Percentiles rank a stretch among this genome's conserved stretches.
These are phyloP conservation scores for Xylaria polymorpha DNA, from an alignment of 2,329 filamentous ascomycete genomes.

Conservation along the genomic window DNA sequence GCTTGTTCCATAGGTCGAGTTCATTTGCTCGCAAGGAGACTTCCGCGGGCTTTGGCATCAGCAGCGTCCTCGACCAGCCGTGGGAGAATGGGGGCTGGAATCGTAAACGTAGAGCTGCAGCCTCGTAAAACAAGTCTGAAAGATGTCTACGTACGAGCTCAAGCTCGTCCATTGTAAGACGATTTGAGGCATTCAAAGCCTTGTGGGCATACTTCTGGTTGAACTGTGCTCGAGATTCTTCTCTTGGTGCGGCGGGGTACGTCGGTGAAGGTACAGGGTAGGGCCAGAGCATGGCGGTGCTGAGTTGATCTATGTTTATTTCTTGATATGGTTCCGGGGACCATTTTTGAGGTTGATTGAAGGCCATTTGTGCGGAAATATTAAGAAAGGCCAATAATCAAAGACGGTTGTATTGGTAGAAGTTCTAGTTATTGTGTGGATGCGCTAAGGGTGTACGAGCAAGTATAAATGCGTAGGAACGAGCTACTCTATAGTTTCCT, in stretches of 20 bases:
- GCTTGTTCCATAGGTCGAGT: conserved; percentile 37
- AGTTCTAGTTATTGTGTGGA: conserved; percentile 34
- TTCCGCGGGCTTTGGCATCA: conserved; percentile 35
- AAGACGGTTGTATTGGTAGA: conserved; percentile 36
- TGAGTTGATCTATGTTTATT: conserved; percentile 31
- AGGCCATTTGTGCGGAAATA: conserved; percentile 36
- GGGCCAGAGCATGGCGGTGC: conserved; percentile 34
- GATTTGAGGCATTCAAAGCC: conserved; percentile 36
- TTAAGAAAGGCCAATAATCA: conserved; percentile 35
- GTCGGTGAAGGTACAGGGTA: conserved; percentile 36
- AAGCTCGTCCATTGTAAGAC: conserved; percentile 37
- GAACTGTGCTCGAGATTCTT: conserved; percentile 32
- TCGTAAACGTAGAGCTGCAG: conserved; percentile 35
- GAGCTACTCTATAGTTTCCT: conserved; percentile 28
- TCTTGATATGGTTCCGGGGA: conserved; percentile 37
- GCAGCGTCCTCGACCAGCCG: conserved; percentile 37
- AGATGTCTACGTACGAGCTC: conserved; percentile 38
- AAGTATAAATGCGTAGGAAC: conserved; percentile 33
- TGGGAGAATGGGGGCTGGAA: conserved; percentile 37
- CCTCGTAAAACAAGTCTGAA: conserved; percentile 39
- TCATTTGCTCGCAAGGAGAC: conserved; percentile 33
- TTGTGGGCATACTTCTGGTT: conserved; percentile 38
- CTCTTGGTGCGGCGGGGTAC: conserved; percentile 35
- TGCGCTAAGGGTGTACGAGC: conserved; percentile 30
- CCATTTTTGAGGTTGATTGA: conserved; percentile 36